phyloP scores from a whole-genome alignment of 345 rosid genomes.

The Eucalyptus fibrosa region DNA sequence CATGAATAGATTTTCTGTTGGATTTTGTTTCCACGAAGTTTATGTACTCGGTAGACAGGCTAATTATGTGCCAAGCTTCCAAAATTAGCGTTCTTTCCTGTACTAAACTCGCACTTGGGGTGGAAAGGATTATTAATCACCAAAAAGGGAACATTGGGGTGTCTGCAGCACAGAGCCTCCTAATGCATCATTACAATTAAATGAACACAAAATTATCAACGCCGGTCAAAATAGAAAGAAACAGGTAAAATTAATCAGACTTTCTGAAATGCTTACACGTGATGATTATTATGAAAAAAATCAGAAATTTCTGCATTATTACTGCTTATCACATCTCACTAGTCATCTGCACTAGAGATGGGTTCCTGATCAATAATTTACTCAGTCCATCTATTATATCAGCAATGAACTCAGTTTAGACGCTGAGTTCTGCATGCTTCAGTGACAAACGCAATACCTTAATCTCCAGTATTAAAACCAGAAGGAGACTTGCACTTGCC shows the following conservation, averaged over 20 bases:
- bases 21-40: neutral
- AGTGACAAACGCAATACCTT: neutral
- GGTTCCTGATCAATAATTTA: neutral
- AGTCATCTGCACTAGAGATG: neutral
- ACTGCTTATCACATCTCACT: neutral
- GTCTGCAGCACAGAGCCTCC: neutral
- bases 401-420: neutral
- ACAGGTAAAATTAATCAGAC: neutral
- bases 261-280: neutral
- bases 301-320: neutral
- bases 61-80: neutral
- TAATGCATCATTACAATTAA: neutral
- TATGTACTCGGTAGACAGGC: neutral
- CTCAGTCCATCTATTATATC: neutral
- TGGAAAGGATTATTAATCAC: neutral
- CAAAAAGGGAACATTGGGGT: neutral
- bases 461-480: neutral
- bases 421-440: neutral
- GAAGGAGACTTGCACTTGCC: neutral
- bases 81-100: neutral
- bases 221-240: neutral
- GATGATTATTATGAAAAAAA: neutral
- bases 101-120: neutral
- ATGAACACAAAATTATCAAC: neutral
- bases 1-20: neutral